Evolutionary conservation across 192 early-diverging fungal genomes (phyloP).

Genomic region (Coemansia biformis): DNA sequence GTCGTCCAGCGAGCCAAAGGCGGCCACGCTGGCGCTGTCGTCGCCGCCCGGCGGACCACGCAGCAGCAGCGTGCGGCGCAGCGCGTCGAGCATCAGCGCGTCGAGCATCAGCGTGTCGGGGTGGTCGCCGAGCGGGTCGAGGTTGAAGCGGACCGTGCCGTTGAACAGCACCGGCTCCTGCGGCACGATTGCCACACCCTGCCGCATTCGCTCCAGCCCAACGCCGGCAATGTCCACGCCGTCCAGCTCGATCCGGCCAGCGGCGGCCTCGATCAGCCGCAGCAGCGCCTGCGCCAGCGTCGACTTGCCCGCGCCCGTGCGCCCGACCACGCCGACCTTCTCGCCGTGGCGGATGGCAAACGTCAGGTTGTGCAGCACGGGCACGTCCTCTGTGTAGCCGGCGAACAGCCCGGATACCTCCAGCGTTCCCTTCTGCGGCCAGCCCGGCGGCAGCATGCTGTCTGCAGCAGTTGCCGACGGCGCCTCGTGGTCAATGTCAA

Average conservation of each 20-base stretch:
- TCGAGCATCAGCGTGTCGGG: slow-evolving; percentile 38
- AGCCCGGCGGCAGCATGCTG: slow-evolving; percentile 49
- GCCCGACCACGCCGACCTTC: too few relatives aligned
- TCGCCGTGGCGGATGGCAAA: slow-evolving; percentile 62
- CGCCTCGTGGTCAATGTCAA: slow-evolving; percentile 73
- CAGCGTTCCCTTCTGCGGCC: slow-evolving; percentile 68
- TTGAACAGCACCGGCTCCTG: too few relatives aligned
- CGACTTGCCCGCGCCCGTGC: too few relatives aligned
- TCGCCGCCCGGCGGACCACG: too few relatives aligned
- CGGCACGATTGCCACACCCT: slow-evolving; percentile 66
- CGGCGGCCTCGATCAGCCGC: slow-evolving; percentile 62
- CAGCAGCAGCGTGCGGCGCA: slow-evolving; percentile 20
- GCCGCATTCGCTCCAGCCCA: slow-evolving; percentile 67
- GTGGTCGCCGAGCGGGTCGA: slow-evolving; percentile 79
- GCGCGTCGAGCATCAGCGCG: too few relatives aligned
- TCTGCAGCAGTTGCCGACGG: slow-evolving; percentile 49
- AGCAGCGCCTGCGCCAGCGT: slow-evolving; percentile 64
- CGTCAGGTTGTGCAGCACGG: slow-evolving; percentile 62
- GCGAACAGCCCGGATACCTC: slow-evolving; percentile 60
- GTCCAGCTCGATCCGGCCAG: slow-evolving; percentile 66
- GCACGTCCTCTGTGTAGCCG: slow-evolving; percentile 56
- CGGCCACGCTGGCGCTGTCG: too few relatives aligned
- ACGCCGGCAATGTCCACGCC: slow-evolving; percentile 68
- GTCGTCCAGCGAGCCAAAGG: slow-evolving; percentile 15
- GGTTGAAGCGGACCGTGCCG: slow-evolving; percentile 72